phyloP scores from a whole-genome alignment of 108 stramenopile genomes.

The Skeletonema marinoi region DNA sequence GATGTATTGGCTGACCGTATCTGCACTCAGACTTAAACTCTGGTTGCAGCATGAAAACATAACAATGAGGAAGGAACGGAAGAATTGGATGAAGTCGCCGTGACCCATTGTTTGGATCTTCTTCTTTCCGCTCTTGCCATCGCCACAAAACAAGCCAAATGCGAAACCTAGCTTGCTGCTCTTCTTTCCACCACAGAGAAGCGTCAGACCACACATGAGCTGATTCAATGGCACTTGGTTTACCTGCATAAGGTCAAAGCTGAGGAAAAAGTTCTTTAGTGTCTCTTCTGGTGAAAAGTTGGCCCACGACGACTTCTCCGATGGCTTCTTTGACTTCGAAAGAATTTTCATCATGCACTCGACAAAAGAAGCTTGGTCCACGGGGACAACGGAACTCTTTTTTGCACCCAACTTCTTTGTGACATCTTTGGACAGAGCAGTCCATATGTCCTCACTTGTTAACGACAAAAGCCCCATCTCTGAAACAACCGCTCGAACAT shows the following conservation, averaged over 20 bases:
- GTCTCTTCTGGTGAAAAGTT: slow-evolving; percentile 51
- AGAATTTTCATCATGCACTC: slow-evolving; percentile 72
- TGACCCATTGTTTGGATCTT: slow-evolving; percentile 52
- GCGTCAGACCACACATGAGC: slow-evolving; percentile 88
- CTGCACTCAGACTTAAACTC: slow-evolving; percentile 75
- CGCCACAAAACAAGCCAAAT: slow-evolving; percentile 78
- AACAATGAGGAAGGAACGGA: slow-evolving; percentile 84
- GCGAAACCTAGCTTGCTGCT: slow-evolving; percentile 85
- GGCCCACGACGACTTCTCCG: slow-evolving; percentile 30
- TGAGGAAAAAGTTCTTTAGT: slow-evolving; percentile 78
- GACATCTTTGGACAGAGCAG: slow-evolving; percentile 39
- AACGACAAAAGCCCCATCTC: slow-evolving; percentile 68
- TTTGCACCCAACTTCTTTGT: slow-evolving; percentile 31
- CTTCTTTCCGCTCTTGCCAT: slow-evolving; percentile 52
- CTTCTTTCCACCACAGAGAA: slow-evolving; percentile 86
- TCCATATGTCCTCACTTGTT: slow-evolving; percentile 74
- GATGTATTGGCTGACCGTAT: slow-evolving; percentile 72
- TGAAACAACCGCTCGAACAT: slow-evolving; percentile 79
- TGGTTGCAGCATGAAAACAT: slow-evolving; percentile 90
- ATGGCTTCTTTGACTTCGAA: slow-evolving; percentile 36
- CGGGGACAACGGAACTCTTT: slow-evolving; percentile 38
- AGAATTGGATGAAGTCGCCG: slow-evolving; percentile 72
- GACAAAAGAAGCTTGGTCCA: slow-evolving; percentile 72
- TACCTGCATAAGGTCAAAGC: slow-evolving; percentile 76
- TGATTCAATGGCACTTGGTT: slow-evolving; percentile 79